Conservation (phyloP, 345 rosid species). For the Atalantia buxifolia region DNA sequence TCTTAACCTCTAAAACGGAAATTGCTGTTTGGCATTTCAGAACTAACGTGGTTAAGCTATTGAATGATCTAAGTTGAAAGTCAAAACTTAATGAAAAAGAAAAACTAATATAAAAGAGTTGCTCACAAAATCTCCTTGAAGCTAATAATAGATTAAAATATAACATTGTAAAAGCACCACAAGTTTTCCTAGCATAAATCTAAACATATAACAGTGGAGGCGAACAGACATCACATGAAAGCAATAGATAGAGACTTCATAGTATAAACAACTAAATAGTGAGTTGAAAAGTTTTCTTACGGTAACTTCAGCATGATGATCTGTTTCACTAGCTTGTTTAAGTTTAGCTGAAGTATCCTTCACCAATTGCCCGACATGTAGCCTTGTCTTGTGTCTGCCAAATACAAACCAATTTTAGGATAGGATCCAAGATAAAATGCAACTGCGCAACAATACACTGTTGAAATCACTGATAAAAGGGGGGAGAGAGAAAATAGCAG, state of each 20-base stretch:
- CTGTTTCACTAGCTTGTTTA: constrained; percentile 83
- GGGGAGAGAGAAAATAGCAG: background rate
- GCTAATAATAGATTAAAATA: background rate
- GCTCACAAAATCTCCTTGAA: background rate
- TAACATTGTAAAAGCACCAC: background rate
- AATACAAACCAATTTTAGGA: constrained; percentile 16
- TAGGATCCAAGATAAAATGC: background rate
- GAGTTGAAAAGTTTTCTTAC: constrained; percentile 34
- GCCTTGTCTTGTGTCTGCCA: constrained; percentile 78
- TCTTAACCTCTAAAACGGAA: background rate
- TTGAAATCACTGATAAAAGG: background rate
- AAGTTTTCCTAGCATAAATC: constrained; percentile 5
- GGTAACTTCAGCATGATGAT: constrained; percentile 71
- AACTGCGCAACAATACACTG: background rate
- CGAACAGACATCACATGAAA: background rate
- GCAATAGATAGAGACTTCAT: background rate
- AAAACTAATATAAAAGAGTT: background rate
- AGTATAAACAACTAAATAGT: background rate
- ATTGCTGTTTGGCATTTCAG: background rate
- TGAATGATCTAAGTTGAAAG: background rate
- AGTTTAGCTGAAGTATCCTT: constrained; percentile 94
- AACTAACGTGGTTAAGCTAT: background rate
- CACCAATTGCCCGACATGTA: constrained; percentile 80
- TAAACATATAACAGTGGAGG: background rate
- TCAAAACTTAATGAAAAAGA: background rate